Base-by-base conservation (phyloP, 2,329 filamentous ascomycete genomes). In the Talaromyces funiculosus region DNA sequence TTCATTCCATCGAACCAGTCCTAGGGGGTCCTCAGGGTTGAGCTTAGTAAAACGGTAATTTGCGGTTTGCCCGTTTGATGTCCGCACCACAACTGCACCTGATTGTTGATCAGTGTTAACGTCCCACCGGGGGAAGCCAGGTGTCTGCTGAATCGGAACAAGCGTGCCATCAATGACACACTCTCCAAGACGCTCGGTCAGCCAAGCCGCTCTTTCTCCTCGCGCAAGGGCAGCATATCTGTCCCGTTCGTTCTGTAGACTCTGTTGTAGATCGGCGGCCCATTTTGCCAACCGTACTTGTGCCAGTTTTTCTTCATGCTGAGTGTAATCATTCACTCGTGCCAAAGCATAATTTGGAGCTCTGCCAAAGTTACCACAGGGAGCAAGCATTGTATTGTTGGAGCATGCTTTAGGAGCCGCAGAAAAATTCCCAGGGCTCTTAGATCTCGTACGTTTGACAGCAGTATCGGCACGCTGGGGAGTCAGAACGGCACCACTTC, bases 221-320 rank as follows among this genome's bases (percentile, higher is more conserved):
- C 82, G 80, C 3, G 83, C 82, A 0, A 90, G 75, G 7, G 82
- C 77, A 63, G 89, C 86, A 63, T 87, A 92, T 65, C 85, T 79
- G 29, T 84, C 82, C n/a, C 86, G 83, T 71, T 94, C 90, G 61
- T 87, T 87, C 29, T 86, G 82, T 1, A 94, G 78, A 68, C 88
- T 90, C 60, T 85, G 84, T 70, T 95, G 90, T 0, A 96, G 79
- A 67, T 94, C 89, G 7, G 86, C 83, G 0, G 91, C 90, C 91
- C 91, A 96, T 69, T 88, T 89, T 1, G 87, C 89, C 18, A 95
- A 80, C 6, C 87, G 82, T n/a, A 93, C 81, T 64, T 88, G 85
- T 12, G 85, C 84, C 43, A 86, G 75, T 6, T 78, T 79, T 66
- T 88, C 84, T 68, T 88, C 84, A 18, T 80, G 78, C 61, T 84